phyloP scores from a whole-genome alignment of 2,329 filamentous ascomycete species.

The Emmonsiellopsis sp. region DNA sequence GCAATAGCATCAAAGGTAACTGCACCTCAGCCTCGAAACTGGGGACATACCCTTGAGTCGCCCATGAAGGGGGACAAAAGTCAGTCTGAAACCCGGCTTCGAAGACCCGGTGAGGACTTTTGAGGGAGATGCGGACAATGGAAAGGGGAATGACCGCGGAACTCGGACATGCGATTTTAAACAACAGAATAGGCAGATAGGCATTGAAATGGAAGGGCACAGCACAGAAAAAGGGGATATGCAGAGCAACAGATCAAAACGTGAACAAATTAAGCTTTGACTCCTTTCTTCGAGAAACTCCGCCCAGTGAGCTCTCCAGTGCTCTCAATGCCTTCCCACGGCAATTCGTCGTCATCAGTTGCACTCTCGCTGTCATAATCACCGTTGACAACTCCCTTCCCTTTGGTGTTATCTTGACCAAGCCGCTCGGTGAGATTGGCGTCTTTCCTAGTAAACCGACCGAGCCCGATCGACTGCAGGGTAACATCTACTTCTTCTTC shows the following conservation, averaged over 20 bases:
- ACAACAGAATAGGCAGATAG: too few species aligned
- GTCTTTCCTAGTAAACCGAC: constrained; percentile 8
- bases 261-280: not conserved
- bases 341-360: constrained; percentile 27
- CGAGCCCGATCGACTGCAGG: constrained; percentile 38
- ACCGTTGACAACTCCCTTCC: constrained; percentile 6
- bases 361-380: constrained; percentile 16
- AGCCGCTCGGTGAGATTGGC: constrained; percentile 3
- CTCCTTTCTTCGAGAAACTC: constrained; percentile 2
- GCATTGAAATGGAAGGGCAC: too few species aligned
- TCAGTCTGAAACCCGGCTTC: not conserved
- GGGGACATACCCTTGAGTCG: not conserved
- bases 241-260: too few species aligned
- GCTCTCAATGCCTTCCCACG: constrained; percentile 36
- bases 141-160: too few species aligned
- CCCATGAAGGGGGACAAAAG: not conserved
- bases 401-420: not conserved
- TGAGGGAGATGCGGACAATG: too few species aligned
- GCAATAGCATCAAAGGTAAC: not conserved
- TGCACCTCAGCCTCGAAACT: not conserved
- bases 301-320: constrained; percentile 29
- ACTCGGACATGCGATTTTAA: too few species aligned
- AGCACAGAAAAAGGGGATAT: too few species aligned
- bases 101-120: too few species aligned
- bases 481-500: constrained; percentile 57